These are phyloP conservation scores for Coemansia sp. DNA, from an alignment of 192 early-diverging fungal genomes.

Conservation along the genomic window DNA sequence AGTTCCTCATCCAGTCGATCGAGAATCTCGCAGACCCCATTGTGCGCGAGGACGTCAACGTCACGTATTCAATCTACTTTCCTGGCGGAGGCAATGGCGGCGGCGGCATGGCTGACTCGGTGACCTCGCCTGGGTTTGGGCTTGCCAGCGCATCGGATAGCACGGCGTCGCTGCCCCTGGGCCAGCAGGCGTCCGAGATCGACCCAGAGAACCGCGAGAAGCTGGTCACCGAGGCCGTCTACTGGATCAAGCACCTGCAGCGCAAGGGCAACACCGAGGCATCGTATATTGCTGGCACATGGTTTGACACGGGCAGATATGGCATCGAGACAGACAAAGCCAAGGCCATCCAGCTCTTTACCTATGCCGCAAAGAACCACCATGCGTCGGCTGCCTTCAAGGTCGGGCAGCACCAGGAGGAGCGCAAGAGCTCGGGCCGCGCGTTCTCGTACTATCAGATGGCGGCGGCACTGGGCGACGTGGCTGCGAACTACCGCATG, in stretches of 20 bases:
- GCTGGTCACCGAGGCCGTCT: conserved; percentile 65
- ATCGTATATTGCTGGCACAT: conserved; percentile 72
- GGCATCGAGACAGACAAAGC: conserved; percentile 59
- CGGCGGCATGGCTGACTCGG: conserved; percentile 7
- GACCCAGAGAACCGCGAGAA: conserved; percentile 51
- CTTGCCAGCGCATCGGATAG: conserved; percentile 34
- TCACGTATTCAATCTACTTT: conserved; percentile 55
- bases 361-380: conserved; percentile 67
- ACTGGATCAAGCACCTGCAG: conserved; percentile 75
- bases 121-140: conserved; percentile 4
- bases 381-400: conserved; percentile 69
- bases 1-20: conserved; percentile 74
- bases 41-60: conserved; percentile 51
- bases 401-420: conserved; percentile 66
- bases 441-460: conserved; percentile 72
- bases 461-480: conserved; percentile 68
- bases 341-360: conserved; percentile 70
- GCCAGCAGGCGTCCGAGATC: conserved; percentile 47
- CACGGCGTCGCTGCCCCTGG: conserved; percentile 51
- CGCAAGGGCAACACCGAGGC: conserved; percentile 74
- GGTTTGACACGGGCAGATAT: conserved; percentile 71
- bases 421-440: conserved; percentile 62
- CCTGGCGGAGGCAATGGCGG: conserved; percentile 34
- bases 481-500: conserved; percentile 73
- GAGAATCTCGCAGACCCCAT: conserved; percentile 55